These are phyloP conservation scores for Metschnikowia continentalis DNA, from an alignment of 805 yeast species.

Conservation along the genomic window DNA sequence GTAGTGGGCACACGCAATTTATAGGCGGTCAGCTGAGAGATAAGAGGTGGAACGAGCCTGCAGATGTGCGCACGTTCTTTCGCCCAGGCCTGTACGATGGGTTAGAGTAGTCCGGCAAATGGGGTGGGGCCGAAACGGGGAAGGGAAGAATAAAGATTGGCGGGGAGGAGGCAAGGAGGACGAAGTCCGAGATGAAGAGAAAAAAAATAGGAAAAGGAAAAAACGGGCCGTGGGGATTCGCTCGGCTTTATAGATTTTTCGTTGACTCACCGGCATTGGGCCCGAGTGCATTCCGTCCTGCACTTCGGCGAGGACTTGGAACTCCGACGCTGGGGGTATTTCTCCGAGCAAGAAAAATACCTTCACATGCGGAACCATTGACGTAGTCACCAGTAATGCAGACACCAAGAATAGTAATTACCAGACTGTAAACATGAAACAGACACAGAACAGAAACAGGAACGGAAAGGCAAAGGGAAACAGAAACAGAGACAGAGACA, in stretches of 20 bases:
- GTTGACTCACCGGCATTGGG: neutral
- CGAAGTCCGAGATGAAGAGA: neutral
- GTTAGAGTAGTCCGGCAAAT: neutral
- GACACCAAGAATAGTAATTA: too few relatives aligned
- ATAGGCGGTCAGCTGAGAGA: neutral
- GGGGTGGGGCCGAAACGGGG: neutral
- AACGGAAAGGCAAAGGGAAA: too few relatives aligned
- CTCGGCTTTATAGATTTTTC: neutral
- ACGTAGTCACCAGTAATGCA: neutral
- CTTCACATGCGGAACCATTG: neutral
- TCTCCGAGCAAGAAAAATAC: slow-evolving; percentile 4
- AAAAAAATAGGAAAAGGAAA: neutral
- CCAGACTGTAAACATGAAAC: too few relatives aligned
- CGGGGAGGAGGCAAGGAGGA: neutral
- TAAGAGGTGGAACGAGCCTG: slow-evolving; percentile 3
- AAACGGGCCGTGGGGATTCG: neutral
- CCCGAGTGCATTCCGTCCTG: neutral
- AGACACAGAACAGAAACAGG: too few relatives aligned
- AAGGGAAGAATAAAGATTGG: neutral
- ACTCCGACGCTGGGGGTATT: slow-evolving; percentile 7
- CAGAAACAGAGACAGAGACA: too few relatives aligned
- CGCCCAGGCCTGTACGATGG: slow-evolving; percentile 2
- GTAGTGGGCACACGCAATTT: neutral
- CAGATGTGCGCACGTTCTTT: neutral
- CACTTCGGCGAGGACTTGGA: slow-evolving; percentile 2